Evolutionary conservation across 345 rosid species (phyloP), one percentile per base, ranked within the genome.

Genomic region (Anastatica hierochuntica): DNA sequence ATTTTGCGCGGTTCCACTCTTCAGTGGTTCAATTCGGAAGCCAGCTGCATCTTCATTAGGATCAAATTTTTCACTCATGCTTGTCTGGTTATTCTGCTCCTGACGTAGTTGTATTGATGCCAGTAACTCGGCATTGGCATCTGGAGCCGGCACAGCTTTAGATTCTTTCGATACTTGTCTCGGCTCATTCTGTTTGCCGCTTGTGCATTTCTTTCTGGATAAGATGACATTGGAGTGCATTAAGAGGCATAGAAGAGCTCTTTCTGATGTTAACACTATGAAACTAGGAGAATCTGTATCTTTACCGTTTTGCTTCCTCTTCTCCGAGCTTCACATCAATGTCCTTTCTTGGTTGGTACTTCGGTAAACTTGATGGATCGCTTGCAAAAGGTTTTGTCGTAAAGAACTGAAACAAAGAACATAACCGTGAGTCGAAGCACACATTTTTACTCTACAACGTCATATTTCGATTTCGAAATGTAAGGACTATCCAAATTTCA

Each of bases 271-370:
- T 33, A 21, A 42, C 43, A 34, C 21, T 39, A 43, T 41, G 29
- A 19, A 35, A 43, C n/a, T 4, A 12, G n/a, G 31, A 11, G n/a
- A 54, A 64, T 41, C 46, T 26, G 24, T 13, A 44, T 33, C 65
- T 58, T n/a, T 55, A 81, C 88, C 82, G 63, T 76, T 68, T 74
- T 40, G 71, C 57, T 70, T 81, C 80, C 37, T 72, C 80, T 8
- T 73, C 67, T 39, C 64, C 71, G 49, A 66, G 54, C 60, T 75
- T 82, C 42, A 53, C 73, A 73, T 82, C 85, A 34, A 72, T 64
- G 50, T 82, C 88, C 58, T 82, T 82, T 55, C 79, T 79, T 15
- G 82, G 79, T 63, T 67, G 85, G 58, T 82, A 73, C 68, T 71
- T 79, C 6, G 88, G 88, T 73, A 82, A 75, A 62, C 72, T 75